Base-by-base conservation (phyloP, 2,329 filamentous ascomycete genomes). In the Diatrype stigma region DNA sequence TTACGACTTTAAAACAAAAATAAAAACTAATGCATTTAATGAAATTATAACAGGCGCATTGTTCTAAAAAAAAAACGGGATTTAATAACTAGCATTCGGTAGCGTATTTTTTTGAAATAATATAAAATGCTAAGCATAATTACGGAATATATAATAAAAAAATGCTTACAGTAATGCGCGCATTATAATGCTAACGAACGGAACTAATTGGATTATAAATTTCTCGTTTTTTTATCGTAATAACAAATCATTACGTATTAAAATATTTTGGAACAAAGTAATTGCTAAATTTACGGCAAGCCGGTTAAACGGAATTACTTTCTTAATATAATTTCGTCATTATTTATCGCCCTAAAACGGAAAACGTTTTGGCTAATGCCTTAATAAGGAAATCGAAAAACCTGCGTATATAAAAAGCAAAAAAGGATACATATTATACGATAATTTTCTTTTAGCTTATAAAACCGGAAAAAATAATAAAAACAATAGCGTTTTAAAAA, bases 121-220 rank as follows among this genome's bases (percentile, higher is more conserved):
- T 10, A 16, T 1, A 42, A 48, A 42, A 46, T 16, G 19, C 32
- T 12, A 19, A 48, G 30, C 17, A n/a, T 42, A 48, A 42, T 40
- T 42, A 48, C n/a, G 12, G 26, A 2, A 48, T 48, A 17, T 48
- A 48, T 22, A 35, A 48, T 32, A 48, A 48, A 35, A n/a, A 34
- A 42, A 35, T 48, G 42, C 28, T 42, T 23, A 17, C 34, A 16
- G 22, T 48, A 23, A 42, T 48, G 17, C 12, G 32, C 1, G n/a
- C 17, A 2, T 30, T 48, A 35, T 28, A 48, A 28, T 23, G 30
- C 28, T 42, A 35, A 35, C 12, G 17, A 10, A 2, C 21, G 11
- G n/a, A 48, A 23, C 26, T 40, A 42, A 48, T 48, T 17, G 17
- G 7, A 26, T 45, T 45, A 34, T 34, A 46, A 46, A n/a, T n/a